Evolutionary conservation across 2,329 filamentous ascomycete species (phyloP).

Genomic region (Fusarium algeriense): DNA sequence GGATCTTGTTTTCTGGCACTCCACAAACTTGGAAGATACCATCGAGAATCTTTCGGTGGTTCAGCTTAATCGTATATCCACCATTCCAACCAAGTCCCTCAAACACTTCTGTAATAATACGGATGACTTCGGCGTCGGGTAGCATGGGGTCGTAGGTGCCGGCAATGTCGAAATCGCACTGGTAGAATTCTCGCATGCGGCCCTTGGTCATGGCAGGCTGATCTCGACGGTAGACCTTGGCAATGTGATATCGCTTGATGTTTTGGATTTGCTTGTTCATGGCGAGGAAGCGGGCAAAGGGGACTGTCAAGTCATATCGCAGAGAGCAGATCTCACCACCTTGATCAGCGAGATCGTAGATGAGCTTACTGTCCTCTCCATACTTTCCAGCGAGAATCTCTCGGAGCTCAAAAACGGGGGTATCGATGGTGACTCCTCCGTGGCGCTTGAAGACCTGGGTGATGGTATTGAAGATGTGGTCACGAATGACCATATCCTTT

Average conservation of each 20-base stretch:
- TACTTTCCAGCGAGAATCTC: conserved; percentile 92
- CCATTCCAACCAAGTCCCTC: conserved; percentile 80
- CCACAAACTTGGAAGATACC: conserved; percentile 93
- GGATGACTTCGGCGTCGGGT: conserved; percentile 89
- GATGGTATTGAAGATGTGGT: conserved; percentile 83
- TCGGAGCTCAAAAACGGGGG: conserved; percentile 85
- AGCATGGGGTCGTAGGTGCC: conserved; percentile 91
- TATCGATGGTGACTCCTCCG: conserved; percentile 83
- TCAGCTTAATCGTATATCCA: conserved; percentile 88
- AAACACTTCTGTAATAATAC: conserved; percentile 88
- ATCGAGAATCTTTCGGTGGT: conserved; percentile 94
- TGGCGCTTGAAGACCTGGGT: conserved; percentile 85
- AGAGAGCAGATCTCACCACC: conserved; percentile 81
- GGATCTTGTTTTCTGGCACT: conserved; percentile 87
- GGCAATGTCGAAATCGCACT: conserved; percentile 97
- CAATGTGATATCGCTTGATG: conserved; percentile 96
- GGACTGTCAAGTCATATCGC: conserved; percentile 89
- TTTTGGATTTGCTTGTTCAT: conserved; percentile 86
- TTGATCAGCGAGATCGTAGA: conserved; percentile 89
- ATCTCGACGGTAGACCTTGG: conserved; percentile 76
- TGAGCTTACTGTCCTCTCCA: conserved; percentile 91
- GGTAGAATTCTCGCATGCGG: conserved; percentile 95
- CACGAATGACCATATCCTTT: conserved; percentile 82
- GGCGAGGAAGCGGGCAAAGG: conserved; percentile 91
- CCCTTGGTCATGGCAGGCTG: conserved; percentile 82